These are phyloP conservation scores for Aureococcus anophagefferens DNA, from an alignment of 108 stramenopile species.

Conservation along the genomic window DNA sequence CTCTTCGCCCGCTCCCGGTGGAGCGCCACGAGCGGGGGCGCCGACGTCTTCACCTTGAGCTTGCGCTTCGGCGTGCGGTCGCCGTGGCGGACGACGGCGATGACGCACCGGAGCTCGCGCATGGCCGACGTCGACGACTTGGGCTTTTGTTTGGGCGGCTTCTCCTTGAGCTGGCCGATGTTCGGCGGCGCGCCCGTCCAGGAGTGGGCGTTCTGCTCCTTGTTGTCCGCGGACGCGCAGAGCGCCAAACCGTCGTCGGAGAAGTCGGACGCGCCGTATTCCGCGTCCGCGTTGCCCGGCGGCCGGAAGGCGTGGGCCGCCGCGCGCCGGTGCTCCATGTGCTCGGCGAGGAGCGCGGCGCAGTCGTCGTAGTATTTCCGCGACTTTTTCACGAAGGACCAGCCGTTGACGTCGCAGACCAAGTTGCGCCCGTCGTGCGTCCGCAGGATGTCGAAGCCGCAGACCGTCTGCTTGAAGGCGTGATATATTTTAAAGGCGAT, in stretches of 20 bases:
- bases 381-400: slow-evolving; percentile 64
- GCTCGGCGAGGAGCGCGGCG: slow-evolving; percentile 76
- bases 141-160: background rate
- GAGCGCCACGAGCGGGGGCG: slow-evolving; percentile 71
- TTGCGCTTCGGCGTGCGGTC: slow-evolving; percentile 98
- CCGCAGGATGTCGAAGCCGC: slow-evolving; percentile 92
- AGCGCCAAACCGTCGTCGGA: no score
- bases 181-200: background rate
- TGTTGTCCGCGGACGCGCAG: no score
- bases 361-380: slow-evolving; percentile 93
- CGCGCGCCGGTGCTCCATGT: slow-evolving; percentile 78
- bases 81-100: slow-evolving; percentile 89
- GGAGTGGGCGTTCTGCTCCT: background rate
- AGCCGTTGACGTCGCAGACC: slow-evolving; percentile 98
- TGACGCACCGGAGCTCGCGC: slow-evolving; percentile 83
- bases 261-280: no score
- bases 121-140: background rate
- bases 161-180: background rate
- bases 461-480: slow-evolving; percentile 87
- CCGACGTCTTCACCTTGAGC: slow-evolving; percentile 80
- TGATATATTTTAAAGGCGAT: slow-evolving; percentile 33
- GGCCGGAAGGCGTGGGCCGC: slow-evolving; percentile 78
- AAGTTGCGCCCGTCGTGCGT: slow-evolving; percentile 60
- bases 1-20: slow-evolving; percentile 47
- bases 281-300: background rate